Evolutionary conservation across 345 rosid genomes (phyloP).

Genomic region (Boechera stricta): DNA sequence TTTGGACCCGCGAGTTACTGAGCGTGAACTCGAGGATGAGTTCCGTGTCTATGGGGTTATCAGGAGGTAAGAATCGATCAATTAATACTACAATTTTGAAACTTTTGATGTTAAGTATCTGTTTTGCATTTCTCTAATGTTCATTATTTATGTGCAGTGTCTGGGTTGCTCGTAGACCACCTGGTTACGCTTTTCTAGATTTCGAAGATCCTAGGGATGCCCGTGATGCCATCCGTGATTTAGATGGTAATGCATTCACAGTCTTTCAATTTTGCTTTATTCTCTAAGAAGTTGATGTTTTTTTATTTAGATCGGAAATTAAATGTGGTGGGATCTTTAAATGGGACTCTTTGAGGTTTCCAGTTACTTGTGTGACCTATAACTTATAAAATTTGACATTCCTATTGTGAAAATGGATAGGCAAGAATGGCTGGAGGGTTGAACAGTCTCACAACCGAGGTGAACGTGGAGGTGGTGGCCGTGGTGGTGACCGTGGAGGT

Average conservation of each 20-base stretch:
- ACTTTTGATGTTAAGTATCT: neutral
- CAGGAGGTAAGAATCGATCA: conserved; percentile 53
- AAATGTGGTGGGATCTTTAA: neutral
- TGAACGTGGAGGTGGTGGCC: conserved; percentile 64
- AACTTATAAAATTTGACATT: conserved; percentile 5
- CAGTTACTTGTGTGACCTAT: neutral
- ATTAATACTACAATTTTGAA: neutral
- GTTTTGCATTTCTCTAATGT: neutral
- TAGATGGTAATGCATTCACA: conserved; percentile 61
- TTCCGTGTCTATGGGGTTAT: conserved; percentile 69
- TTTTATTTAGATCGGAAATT: neutral
- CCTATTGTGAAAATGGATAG: conserved; percentile 35
- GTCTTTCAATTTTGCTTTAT: neutral
- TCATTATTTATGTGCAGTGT: conserved; percentile 56
- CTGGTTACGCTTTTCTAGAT: conserved; percentile 90
- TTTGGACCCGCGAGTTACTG: conserved; percentile 74
- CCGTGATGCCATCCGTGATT: conserved; percentile 74
- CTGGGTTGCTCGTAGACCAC: conserved; percentile 97
- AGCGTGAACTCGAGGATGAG: conserved; percentile 81
- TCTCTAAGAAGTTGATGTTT: neutral
- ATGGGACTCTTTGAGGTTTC: neutral
- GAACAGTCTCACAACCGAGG: conserved; percentile 86
- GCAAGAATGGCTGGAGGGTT: conserved; percentile 93
- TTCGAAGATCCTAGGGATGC: conserved; percentile 88
- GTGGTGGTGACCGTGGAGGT: conserved; percentile 52